Evolutionary conservation across 2,329 filamentous ascomycete genomes (phyloP).

Genomic region (Calonectria naviculata): DNA sequence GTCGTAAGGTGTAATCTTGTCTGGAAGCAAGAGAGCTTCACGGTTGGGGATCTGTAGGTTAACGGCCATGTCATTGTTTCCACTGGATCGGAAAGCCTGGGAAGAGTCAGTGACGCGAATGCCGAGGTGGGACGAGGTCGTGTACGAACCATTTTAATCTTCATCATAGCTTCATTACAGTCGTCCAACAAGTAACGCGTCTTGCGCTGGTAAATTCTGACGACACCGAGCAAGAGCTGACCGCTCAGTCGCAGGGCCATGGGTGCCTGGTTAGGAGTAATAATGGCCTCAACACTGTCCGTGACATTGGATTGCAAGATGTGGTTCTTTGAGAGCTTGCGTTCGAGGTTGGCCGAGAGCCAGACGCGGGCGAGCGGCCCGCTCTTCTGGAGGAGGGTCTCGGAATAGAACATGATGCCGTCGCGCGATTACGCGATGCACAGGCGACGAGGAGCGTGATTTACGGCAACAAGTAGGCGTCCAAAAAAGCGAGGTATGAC

Average conservation of each 20-base stretch:
- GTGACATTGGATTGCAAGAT: constrained; percentile 95
- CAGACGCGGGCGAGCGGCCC: constrained; percentile 97
- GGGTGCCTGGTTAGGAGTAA: constrained; percentile 90
- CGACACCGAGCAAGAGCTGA: constrained; percentile 93
- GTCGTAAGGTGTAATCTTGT: constrained; percentile 93
- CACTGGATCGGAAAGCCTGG: constrained; percentile 91
- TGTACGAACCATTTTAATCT: constrained; percentile 91
- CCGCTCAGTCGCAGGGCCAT: constrained; percentile 95
- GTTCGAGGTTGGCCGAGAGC: constrained; percentile 97
- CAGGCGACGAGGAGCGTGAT: constrained; percentile 31
- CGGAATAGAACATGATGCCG: constrained; percentile 92
- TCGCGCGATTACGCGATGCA: constrained; percentile 44
- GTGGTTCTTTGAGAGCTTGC: constrained; percentile 97
- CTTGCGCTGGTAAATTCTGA: constrained; percentile 97
- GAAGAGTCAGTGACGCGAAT: constrained; percentile 43
- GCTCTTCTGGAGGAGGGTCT: constrained; percentile 94
- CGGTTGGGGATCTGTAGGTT: constrained; percentile 85
- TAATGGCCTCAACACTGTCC: constrained; percentile 94
- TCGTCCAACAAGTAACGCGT: constrained; percentile 96
- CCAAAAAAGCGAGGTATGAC: constrained; percentile 18
- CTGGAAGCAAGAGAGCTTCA: constrained; percentile 87
- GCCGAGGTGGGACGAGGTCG: background rate
- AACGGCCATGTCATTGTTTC: constrained; percentile 94
- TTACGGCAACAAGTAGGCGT: constrained; percentile 18
- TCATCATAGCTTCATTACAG: constrained; percentile 96